Evolutionary conservation across 2,329 filamentous ascomycete genomes (phyloP).

Genomic region (Venturia asperata): DNA sequence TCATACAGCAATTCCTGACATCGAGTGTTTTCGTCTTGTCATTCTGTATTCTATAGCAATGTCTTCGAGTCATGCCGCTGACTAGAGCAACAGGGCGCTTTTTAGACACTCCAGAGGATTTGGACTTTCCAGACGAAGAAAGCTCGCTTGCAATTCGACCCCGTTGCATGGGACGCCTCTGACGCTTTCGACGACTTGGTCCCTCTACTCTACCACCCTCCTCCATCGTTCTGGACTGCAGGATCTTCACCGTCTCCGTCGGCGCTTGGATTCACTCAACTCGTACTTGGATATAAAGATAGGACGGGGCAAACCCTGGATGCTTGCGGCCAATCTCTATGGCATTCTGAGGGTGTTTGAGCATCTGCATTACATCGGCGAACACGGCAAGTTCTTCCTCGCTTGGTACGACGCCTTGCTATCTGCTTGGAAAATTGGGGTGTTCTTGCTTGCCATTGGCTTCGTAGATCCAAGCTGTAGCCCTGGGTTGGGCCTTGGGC

Average conservation of each 20-base stretch:
- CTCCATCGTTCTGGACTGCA: no score
- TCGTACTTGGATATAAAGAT: neutral
- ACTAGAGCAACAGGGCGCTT: neutral
- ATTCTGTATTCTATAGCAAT: neutral
- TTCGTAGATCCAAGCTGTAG: neutral
- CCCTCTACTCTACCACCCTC: neutral
- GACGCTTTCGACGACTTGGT: neutral
- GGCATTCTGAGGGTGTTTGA: neutral
- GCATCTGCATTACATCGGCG: neutral
- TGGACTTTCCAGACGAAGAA: neutral
- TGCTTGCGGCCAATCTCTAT: neutral
- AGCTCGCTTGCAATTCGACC: neutral
- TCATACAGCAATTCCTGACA: neutral
- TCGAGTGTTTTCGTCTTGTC: constrained; percentile 1
- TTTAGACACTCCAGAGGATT: neutral
- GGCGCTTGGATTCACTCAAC: no score
- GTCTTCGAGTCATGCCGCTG: neutral
- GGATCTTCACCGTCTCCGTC: no score
- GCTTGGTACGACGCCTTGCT: neutral
- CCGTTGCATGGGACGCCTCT: neutral
- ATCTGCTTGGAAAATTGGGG: neutral
- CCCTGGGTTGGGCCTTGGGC: neutral
- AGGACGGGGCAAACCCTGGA: neutral
- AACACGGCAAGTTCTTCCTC: neutral
- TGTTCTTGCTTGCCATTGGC: neutral